Percentiles rank a stretch among this genome's conserved stretches.
These are phyloP conservation scores for Candida chilensis DNA, from an alignment of 805 yeast species.

Conservation along the genomic window DNA sequence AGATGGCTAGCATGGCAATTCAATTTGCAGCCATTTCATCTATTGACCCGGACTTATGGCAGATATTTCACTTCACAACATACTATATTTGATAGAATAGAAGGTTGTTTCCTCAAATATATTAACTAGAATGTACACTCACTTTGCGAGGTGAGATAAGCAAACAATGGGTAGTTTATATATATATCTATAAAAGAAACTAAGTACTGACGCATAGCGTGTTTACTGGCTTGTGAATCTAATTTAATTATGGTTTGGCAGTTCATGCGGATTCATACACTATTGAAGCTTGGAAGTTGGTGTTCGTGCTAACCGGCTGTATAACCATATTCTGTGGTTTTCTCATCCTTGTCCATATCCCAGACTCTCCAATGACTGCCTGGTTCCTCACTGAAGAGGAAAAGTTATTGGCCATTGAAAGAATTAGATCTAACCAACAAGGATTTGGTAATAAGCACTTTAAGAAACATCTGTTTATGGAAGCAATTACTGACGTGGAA, in stretches of 20 bases:
- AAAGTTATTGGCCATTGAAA: constrained; percentile 14
- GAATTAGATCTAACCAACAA: constrained; percentile 44
- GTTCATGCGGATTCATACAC: constrained; percentile 5
- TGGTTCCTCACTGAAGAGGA: constrained; percentile 33
- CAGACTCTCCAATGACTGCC: constrained; percentile 33
- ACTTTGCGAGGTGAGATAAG: constrained; percentile 34
- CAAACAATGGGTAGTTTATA: constrained; percentile 25
- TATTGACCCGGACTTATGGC: no score
- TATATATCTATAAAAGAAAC: no score
- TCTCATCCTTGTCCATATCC: constrained; percentile 17
- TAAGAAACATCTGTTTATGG: constrained; percentile 44
- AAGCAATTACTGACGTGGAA: constrained; percentile 39
- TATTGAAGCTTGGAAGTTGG: constrained; percentile 11
- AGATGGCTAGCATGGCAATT: no score
- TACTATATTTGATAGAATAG: no score
- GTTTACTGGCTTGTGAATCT: no score
- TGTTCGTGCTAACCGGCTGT: constrained; percentile 12
- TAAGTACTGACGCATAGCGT: no score
- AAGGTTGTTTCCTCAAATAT: no score
- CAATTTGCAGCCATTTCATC: no score
- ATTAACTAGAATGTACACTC: no score
- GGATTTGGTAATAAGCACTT: constrained; percentile 50
- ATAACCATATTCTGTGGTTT: constrained; percentile 14
- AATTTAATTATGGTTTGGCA: constrained; percentile 9
- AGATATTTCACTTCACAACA: no score